Conservation (phyloP, 2,329 filamentous ascomycete species). For the Claviceps paspali region DNA sequence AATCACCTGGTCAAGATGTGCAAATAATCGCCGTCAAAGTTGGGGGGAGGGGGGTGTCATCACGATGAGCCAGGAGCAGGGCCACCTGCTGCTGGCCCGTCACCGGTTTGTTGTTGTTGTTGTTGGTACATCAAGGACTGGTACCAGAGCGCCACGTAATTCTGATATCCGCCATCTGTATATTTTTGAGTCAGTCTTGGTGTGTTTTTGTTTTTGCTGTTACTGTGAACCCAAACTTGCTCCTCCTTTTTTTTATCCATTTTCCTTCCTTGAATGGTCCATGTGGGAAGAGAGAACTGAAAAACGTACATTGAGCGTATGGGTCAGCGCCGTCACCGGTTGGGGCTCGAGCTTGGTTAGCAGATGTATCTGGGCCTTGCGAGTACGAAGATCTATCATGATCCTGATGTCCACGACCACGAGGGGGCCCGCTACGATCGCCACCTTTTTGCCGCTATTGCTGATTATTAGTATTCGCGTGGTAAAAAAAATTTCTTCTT, state of each 20-base stretch:
- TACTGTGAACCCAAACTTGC: no score
- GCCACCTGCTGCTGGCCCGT: constrained; percentile 20
- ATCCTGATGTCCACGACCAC: constrained; percentile 33
- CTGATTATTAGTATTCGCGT: background rate
- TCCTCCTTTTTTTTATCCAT: no score
- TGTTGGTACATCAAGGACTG: constrained; percentile 42
- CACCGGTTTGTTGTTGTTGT: constrained; percentile 23
- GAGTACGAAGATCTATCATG: constrained; percentile 38
- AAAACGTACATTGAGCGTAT: constrained; percentile 55
- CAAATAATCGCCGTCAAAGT: constrained; percentile 3
- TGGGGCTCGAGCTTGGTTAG: constrained; percentile 27
- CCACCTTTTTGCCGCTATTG: constrained; percentile 37
- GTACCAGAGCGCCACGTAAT: constrained; percentile 70
- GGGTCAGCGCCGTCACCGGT: constrained; percentile 44
- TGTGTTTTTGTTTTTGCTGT: no score
- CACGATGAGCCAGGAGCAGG: constrained; percentile 23
- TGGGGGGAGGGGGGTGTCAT: constrained; percentile 10
- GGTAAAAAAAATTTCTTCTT: background rate
- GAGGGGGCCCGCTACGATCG: constrained; percentile 25
- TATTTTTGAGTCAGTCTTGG: constrained; percentile 10
- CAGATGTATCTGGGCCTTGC: constrained; percentile 27
- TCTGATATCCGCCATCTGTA: constrained; percentile 64
- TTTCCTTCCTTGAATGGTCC: background rate
- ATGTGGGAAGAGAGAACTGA: background rate
- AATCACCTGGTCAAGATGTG: constrained; percentile 18